Evolutionary conservation across 768 basidiomycete species (phyloP).

Genomic region (Suillus hirtellus): DNA sequence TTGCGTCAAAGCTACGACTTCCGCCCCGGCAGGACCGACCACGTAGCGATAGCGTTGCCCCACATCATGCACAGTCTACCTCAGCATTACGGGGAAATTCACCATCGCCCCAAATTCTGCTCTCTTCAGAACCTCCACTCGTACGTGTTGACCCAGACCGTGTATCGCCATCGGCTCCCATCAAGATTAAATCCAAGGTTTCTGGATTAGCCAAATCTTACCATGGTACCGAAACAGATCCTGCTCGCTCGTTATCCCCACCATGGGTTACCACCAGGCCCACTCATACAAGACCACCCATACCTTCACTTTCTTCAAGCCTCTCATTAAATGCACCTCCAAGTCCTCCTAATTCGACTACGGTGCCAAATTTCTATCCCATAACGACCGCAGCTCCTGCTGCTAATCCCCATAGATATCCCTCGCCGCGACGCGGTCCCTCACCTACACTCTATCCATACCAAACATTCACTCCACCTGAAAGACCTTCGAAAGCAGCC

Average conservation of each 20-base stretch:
- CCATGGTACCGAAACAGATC: constrained; percentile 18
- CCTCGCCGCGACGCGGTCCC: constrained; percentile 36
- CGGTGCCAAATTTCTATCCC: constrained; percentile 43
- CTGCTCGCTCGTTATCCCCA: constrained; percentile 38
- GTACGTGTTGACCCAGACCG: constrained; percentile 14
- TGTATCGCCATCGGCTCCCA: constrained; percentile 22
- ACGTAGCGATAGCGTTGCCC: constrained; percentile 29
- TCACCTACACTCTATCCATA: constrained; percentile 36
- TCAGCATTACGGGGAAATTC: constrained; percentile 20
- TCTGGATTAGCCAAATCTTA: constrained; percentile 44
- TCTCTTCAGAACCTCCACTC: constrained; percentile 18
- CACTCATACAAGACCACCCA: constrained; percentile 26
- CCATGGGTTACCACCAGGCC: constrained; percentile 33
- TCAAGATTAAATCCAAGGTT: constrained; percentile 64
- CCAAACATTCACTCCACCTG: constrained; percentile 26
- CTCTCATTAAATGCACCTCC: constrained; percentile 28
- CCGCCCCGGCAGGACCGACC: constrained; percentile 35
- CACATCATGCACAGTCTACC: constrained; percentile 29
- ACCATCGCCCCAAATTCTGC: constrained; percentile 14
- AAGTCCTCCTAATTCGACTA: constrained; percentile 24
- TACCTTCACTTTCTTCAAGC: constrained; percentile 32
- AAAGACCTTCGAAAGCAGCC: constrained; percentile 21
- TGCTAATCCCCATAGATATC: constrained; percentile 60
- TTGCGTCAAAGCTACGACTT: constrained; percentile 24
- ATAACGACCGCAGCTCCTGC: constrained; percentile 57